Conservation (phyloP, 345 rosid species). For the Eutrema yunnanense region DNA sequence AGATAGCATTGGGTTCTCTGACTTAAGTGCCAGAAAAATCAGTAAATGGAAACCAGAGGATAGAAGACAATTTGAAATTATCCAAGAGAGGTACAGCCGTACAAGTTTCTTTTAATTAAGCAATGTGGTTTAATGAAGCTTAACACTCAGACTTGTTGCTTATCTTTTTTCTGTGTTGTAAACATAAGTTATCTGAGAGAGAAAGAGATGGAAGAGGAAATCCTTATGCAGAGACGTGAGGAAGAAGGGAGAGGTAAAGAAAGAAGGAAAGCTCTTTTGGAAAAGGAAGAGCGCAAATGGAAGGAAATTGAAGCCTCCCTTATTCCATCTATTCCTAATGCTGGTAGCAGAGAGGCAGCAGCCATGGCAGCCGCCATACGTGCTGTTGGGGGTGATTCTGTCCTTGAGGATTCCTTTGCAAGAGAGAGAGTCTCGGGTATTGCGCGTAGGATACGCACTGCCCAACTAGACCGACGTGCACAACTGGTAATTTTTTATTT, state of each 20-base stretch:
- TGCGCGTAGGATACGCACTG: slow-evolving; percentile 85
- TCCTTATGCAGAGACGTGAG: slow-evolving; percentile 95
- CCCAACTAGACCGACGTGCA: slow-evolving; percentile 91
- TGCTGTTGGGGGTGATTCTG: slow-evolving; percentile 99
- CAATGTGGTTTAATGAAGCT: slow-evolving; percentile 9
- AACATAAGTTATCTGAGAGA: slow-evolving; percentile 83
- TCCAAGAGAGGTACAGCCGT: slow-evolving; percentile 99
- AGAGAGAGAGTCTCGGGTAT: slow-evolving; percentile 97
- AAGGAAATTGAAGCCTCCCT: slow-evolving; percentile 99
- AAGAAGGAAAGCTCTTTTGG: slow-evolving; percentile 94
- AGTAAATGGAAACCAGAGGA: slow-evolving; percentile 99
- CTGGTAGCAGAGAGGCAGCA: slow-evolving; percentile 98
- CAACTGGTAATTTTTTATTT: slow-evolving; percentile 47
- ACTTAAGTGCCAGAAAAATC: slow-evolving; percentile 95
- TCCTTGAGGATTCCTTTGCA: slow-evolving; percentile 98
- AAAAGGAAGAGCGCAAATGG: slow-evolving; percentile 99
- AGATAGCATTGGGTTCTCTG: slow-evolving; percentile 97
- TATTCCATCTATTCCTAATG: slow-evolving; percentile 95
- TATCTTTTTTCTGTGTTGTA: neutral
- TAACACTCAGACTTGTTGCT: slow-evolving; percentile 1
- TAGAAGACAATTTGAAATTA: slow-evolving; percentile 91
- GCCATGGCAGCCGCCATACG: slow-evolving; percentile 99
- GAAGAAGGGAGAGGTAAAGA: slow-evolving; percentile 99
- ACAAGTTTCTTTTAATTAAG: slow-evolving; percentile 5
- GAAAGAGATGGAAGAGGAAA: slow-evolving; percentile 99